Percentiles rank a stretch among this genome's conserved stretches.
Conservation (phyloP, 331 rosid species). For the Rosa hybrid region DNA sequence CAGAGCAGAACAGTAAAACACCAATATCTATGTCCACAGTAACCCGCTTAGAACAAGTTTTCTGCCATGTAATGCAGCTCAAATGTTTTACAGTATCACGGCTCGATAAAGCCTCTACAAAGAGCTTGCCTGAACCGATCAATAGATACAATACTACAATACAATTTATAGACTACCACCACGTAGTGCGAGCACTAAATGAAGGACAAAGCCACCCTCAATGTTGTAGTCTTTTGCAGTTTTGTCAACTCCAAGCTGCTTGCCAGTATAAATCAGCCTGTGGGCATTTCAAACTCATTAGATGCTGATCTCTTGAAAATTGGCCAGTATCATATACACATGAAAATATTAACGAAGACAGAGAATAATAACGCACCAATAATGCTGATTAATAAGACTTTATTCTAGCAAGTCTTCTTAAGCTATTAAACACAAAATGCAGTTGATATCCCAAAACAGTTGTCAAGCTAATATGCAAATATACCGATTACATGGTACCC, state of each 20-base stretch:
- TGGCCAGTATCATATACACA: neutral
- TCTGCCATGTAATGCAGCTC: constrained; percentile 32
- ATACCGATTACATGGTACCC: neutral
- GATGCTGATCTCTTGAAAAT: neutral
- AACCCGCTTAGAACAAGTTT: constrained; percentile 29
- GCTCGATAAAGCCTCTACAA: constrained; percentile 26
- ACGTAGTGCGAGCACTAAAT: constrained; percentile 92
- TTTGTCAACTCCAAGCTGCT: constrained; percentile 91
- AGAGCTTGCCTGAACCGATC: neutral
- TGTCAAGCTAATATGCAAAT: neutral
- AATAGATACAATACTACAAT: neutral
- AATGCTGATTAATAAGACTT: neutral
- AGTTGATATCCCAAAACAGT: neutral
- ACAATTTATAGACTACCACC: constrained; percentile 57
- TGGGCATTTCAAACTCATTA: neutral
- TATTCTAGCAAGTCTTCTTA: neutral
- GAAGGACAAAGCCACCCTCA: constrained; percentile 98
- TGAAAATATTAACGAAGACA: neutral
- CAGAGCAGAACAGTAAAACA: neutral
- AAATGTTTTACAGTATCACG: constrained; percentile 28
- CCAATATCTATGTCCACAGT: constrained; percentile 25
- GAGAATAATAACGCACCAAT: neutral
- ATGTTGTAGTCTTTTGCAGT: constrained; percentile 96
- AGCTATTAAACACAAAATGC: neutral
- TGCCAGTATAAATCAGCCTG: constrained; percentile 90